These are phyloP conservation scores for Phytophthora brassicae DNA, from an alignment of 352 stramenopile species.

Conservation along the genomic window DNA sequence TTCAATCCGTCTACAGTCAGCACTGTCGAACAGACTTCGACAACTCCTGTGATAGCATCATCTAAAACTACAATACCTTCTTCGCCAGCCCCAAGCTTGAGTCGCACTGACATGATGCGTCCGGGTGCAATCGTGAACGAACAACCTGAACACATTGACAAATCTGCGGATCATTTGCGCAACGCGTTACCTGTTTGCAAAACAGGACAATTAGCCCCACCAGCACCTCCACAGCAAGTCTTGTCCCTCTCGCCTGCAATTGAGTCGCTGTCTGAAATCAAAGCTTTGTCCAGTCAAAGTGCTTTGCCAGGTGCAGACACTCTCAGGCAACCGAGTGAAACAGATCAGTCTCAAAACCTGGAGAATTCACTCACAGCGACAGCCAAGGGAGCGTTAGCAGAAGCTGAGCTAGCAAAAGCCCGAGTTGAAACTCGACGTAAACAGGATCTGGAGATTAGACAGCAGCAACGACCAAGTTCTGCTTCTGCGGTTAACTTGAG, in stretches of 20 bases:
- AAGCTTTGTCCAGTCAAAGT: conserved; percentile 4
- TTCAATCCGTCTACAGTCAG: neutral
- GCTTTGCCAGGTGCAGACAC: neutral
- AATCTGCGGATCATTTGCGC: conserved; percentile 7
- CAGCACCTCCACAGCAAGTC: neutral
- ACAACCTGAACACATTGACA: neutral
- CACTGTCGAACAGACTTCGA: neutral
- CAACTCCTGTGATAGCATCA: neutral
- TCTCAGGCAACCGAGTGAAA: neutral
- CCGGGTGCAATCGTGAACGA: conserved; percentile 7
- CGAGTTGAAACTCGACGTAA: conserved; percentile 66
- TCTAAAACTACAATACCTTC: neutral
- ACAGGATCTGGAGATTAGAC: conserved; percentile 52
- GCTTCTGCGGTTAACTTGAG: neutral
- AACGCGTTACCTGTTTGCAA: conserved; percentile 4
- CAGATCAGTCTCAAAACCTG: conserved; percentile 17
- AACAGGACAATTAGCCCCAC: neutral
- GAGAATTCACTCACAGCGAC: conserved; percentile 48
- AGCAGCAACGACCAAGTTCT: conserved; percentile 11
- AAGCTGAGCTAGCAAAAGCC: conserved; percentile 71
- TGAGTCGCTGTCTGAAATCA: neutral
- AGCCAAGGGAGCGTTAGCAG: conserved; percentile 57
- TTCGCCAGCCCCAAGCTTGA: neutral
- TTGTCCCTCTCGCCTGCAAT: neutral
- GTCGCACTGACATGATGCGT: neutral